A percentile compares a stretch with the other conserved stretches of the same genome.
Conservation (phyloP, 305 asterid genomes). For the Fraxinus albicans region DNA sequence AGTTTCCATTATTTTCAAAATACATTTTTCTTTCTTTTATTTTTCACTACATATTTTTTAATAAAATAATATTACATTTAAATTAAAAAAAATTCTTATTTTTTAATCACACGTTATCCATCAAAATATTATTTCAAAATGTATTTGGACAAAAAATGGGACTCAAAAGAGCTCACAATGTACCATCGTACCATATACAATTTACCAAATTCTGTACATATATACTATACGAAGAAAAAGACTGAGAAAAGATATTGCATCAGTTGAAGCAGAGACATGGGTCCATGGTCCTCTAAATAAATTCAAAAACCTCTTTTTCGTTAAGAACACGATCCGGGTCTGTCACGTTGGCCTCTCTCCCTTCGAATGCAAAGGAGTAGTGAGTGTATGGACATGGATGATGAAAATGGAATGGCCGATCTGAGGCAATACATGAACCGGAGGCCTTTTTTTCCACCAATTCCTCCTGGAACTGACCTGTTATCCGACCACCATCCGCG, state of each 20-base stretch:
- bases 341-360: slow-evolving; percentile 23
- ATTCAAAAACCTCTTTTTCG: slow-evolving; percentile 26
- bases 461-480: slow-evolving; percentile 29
- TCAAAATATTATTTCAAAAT: too few species aligned
- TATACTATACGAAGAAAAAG: not conserved
- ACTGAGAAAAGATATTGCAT: not conserved
- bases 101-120: too few species aligned
- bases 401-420: slow-evolving; percentile 44
- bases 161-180: not conserved
- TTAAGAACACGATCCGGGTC: slow-evolving; percentile 48
- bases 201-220: not conserved
- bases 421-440: slow-evolving; percentile 40
- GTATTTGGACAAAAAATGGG: too few species aligned
- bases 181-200: not conserved
- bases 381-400: slow-evolving; percentile 34
- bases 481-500: slow-evolving; percentile 32
- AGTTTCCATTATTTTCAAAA: too few species aligned
- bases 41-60: too few species aligned
- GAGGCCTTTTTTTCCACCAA: slow-evolving; percentile 28
- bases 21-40: too few species aligned
- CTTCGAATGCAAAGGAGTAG: not conserved
- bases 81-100: too few species aligned
- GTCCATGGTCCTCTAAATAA: slow-evolving; percentile 33
- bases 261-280: slow-evolving; percentile 16
- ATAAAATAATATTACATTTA: too few species aligned